Conservation (phyloP, 2,329 filamentous ascomycete genomes). For the Tolypocladium endophyticum region DNA sequence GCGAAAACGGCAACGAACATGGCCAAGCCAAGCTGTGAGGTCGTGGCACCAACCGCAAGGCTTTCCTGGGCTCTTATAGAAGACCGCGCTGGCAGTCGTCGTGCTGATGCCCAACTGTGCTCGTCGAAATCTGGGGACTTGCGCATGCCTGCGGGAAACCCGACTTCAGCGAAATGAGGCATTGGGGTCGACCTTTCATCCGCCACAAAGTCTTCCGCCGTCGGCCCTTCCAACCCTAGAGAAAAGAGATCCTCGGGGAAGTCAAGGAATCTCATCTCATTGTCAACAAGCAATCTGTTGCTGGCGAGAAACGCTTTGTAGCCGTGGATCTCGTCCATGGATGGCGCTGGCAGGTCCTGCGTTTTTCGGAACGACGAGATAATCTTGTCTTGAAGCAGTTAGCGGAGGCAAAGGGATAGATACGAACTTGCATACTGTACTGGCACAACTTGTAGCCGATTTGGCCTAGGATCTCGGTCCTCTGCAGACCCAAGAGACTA, state of each 20-base stretch:
- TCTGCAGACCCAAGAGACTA: slow-evolving; percentile 47
- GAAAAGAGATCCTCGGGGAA: slow-evolving; percentile 43
- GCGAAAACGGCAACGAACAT: slow-evolving; percentile 31
- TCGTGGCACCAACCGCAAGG: background rate
- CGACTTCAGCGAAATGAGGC: slow-evolving; percentile 6
- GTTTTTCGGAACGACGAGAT: slow-evolving; percentile 46
- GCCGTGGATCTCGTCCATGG: slow-evolving; percentile 32
- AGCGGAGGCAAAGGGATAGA: slow-evolving; percentile 2
- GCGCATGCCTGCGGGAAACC: slow-evolving; percentile 1
- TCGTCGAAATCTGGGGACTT: slow-evolving; percentile 1
- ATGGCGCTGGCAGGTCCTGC: slow-evolving; percentile 38
- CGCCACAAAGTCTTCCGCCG: slow-evolving; percentile 2
- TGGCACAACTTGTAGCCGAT: slow-evolving; percentile 57
- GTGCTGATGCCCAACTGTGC: background rate
- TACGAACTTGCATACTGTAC: slow-evolving; percentile 44
- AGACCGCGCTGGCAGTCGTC: background rate
- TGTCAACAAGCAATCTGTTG: slow-evolving; percentile 43
- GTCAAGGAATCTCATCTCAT: slow-evolving; percentile 51
- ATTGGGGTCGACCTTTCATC: slow-evolving; percentile 13
- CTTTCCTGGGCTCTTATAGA: background rate
- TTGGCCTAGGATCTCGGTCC: slow-evolving; percentile 48
- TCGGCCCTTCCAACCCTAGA: slow-evolving; percentile 5
- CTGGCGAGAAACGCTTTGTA: slow-evolving; percentile 44
- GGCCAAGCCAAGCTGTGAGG: slow-evolving; percentile 8
- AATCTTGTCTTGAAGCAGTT: slow-evolving; percentile 37